These are phyloP conservation scores for Fusarium agapanthi DNA, from an alignment of 2,329 filamentous ascomycete genomes.

Conservation along the genomic window DNA sequence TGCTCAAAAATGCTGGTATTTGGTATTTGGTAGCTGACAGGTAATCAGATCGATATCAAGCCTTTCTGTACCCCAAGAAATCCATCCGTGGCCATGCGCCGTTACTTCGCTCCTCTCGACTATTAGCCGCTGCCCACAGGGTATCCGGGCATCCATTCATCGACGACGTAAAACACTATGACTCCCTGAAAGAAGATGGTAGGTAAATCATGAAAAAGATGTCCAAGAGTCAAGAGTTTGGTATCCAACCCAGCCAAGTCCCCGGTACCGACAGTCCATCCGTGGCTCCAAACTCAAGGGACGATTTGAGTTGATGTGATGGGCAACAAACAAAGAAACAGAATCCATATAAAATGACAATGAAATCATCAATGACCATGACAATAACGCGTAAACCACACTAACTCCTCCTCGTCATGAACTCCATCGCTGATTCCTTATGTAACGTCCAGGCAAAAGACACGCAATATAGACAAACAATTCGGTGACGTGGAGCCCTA, in stretches of 20 bases:
- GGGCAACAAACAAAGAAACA: constrained; percentile 9
- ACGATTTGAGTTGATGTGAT: constrained; percentile 8
- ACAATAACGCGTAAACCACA: constrained; percentile 33
- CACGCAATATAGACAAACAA: constrained; percentile 42
- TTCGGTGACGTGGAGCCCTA: constrained; percentile 47
- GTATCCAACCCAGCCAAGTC: constrained; percentile 31
- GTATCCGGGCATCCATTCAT: constrained; percentile 43
- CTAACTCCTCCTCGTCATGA: constrained; percentile 41
- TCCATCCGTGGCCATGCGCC: constrained; percentile 24
- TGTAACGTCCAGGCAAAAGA: constrained; percentile 40
- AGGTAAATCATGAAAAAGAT: constrained; percentile 28
- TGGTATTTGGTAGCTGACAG: constrained; percentile 24
- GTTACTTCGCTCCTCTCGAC: constrained; percentile 27
- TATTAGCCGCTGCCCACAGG: constrained; percentile 42
- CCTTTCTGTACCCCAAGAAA: constrained; percentile 29
- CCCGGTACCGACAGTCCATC: constrained; percentile 21
- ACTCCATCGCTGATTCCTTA: constrained; percentile 49
- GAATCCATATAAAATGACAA: constrained; percentile 18
- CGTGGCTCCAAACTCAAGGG: constrained; percentile 28
- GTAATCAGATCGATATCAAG: constrained; percentile 26
- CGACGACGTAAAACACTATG: constrained; percentile 35
- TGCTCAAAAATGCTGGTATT: constrained; percentile 7
- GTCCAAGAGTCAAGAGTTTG: constrained; percentile 25
- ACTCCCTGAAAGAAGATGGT: constrained; percentile 34
- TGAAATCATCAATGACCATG: constrained; percentile 6